phyloP scores from a whole-genome alignment of 1,284 basidiomycete species.

The Chalciporus piperatoides region DNA sequence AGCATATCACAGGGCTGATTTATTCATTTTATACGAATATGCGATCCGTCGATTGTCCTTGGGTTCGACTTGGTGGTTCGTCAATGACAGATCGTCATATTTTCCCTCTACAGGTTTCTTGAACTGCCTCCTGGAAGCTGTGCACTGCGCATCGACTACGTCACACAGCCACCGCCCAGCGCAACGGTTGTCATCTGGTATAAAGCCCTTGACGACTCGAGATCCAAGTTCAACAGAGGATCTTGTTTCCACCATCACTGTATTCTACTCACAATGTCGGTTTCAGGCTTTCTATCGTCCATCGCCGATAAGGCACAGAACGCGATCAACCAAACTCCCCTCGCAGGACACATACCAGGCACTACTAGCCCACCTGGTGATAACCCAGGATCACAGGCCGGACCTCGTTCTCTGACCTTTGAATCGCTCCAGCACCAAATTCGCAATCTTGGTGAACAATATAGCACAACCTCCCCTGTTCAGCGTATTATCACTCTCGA shows the following conservation, averaged over 20 bases:
- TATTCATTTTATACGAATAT: slow-evolving; percentile 29
- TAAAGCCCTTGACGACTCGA: slow-evolving; percentile 21
- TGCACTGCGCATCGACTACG: slow-evolving; percentile 6
- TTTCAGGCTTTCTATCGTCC: slow-evolving; percentile 56
- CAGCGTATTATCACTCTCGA: slow-evolving; percentile 73
- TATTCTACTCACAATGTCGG: slow-evolving; percentile 43
- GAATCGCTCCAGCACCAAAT: slow-evolving; percentile 68
- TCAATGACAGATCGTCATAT: slow-evolving; percentile 26
- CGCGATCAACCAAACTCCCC: slow-evolving; percentile 55
- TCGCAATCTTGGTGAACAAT: slow-evolving; percentile 68
- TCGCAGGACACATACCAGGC: slow-evolving; percentile 49
- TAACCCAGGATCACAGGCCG: slow-evolving; percentile 39
- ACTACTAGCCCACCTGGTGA: slow-evolving; percentile 33
- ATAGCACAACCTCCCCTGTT: slow-evolving; percentile 57
- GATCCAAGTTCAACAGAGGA: neutral
- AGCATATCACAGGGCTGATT: slow-evolving; percentile 28
- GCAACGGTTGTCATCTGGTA: slow-evolving; percentile 5
- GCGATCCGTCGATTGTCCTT: slow-evolving; percentile 17
- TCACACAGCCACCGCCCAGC: slow-evolving; percentile 22
- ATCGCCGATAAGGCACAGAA: slow-evolving; percentile 72
- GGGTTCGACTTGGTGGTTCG: slow-evolving; percentile 20
- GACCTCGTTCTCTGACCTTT: slow-evolving; percentile 48
- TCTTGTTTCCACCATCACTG: neutral
- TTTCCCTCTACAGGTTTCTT: slow-evolving; percentile 8
- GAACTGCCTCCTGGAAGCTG: neutral